Evolutionary conservation across 257 asterid species (phyloP), one percentile per base, ranked within the genome.

Genomic region (Solanum appendiculatum): DNA sequence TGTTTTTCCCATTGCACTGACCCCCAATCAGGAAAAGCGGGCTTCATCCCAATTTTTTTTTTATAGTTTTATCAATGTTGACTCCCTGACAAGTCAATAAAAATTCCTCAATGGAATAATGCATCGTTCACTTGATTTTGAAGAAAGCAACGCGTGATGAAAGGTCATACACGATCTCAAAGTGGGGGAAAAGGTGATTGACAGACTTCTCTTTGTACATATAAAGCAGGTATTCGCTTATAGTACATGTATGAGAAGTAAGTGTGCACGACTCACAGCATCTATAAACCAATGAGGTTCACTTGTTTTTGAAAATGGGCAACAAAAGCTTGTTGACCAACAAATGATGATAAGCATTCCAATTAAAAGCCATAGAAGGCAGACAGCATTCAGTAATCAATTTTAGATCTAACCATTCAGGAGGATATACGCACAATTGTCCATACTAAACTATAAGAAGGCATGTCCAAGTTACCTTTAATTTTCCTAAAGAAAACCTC

Each of bases 401-500:
- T 64, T 64, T n/a, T 31, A 73, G 54, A 66, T 21, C 78, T 15
- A 56, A 37, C 83, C 83, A n/a, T 80, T 78, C 25, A 44, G 64
- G 42, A 80, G 39, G 64, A 7, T 18, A 80, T 39, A 46, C 46
- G 42, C 68, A 80, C 27, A 80, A 46, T 27, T 27, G 66, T 48
- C 85, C 40, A 80, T 48, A 44, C n/a, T 46, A 80, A 23, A 83
- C 25, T 63, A 72, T 68, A 69, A 16, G 51, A 10, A 77, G 58
- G 77, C 36, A 18, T 48, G 51, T 25, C 15, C 87, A 36, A 63
- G 27, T 69, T 85, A 96, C 98, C 97, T 95, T 94, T 94, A 86
- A 92, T 86, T 91, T 89, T 91, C 88, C 88, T 60, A 89, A 97
- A 88, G 88, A 95, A 95, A 78, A 94, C 95, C 20, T 90, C 98